Conservation (phyloP, 75 land plant species). For the Ceratopteris richardii region DNA sequence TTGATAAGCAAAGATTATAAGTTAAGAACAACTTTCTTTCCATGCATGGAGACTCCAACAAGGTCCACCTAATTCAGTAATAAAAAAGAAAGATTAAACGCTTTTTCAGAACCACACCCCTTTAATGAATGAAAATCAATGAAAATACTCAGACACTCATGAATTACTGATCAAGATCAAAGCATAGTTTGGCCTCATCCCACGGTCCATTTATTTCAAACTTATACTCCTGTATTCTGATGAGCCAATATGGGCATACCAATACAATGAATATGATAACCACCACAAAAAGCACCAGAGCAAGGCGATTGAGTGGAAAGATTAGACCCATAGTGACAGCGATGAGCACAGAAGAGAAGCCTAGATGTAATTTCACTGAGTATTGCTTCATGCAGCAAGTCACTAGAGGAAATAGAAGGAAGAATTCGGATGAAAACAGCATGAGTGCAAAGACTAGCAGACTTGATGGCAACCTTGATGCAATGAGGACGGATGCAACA, state of each 20-base stretch:
- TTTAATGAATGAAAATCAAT: no score
- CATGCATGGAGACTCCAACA: no score
- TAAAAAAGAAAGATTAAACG: no score
- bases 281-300: slow-evolving; percentile 39
- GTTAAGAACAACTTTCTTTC: no score
- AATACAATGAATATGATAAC: slow-evolving; percentile 58
- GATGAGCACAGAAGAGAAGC: slow-evolving; percentile 48
- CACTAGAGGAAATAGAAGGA: slow-evolving; percentile 81
- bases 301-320: slow-evolving; percentile 36
- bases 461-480: slow-evolving; percentile 82
- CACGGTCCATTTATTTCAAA: slow-evolving; percentile 97
- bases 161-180: slow-evolving; percentile 49
- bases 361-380: slow-evolving; percentile 63
- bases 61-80: no score
- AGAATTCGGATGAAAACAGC: slow-evolving; percentile 89
- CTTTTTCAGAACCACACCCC: no score
- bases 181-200: slow-evolving; percentile 98
- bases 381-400: slow-evolving; percentile 60
- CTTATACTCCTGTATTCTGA: slow-evolving; percentile 79
- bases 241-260: slow-evolving; percentile 85
- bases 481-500: slow-evolving; percentile 85
- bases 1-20: no score
- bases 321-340: slow-evolving; percentile 42
- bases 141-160: no score
- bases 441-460: slow-evolving; percentile 82